Conservation (phyloP, 345 rosid species). For the Carallia brachiata region DNA sequence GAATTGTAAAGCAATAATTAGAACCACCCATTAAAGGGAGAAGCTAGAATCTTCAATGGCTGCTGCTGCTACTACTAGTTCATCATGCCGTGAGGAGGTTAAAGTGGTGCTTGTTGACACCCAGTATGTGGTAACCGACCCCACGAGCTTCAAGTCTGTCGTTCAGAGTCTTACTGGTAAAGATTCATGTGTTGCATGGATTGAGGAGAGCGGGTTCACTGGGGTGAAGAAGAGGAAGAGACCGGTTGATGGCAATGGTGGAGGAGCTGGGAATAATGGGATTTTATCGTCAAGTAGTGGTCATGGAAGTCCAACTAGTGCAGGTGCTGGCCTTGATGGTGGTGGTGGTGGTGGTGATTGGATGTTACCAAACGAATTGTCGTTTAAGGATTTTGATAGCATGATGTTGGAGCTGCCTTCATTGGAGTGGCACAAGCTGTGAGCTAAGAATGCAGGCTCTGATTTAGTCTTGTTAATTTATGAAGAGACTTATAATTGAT, state of each 20-base stretch:
- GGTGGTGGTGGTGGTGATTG: neutral
- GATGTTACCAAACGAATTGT: slow-evolving; percentile 21
- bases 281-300: too few species aligned
- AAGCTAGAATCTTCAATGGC: slow-evolving; percentile 3
- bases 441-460: slow-evolving; percentile 1
- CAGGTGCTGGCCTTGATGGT: neutral
- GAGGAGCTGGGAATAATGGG: neutral
- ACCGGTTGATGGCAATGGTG: neutral
- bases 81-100: slow-evolving; percentile 19
- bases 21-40: neutral
- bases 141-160: slow-evolving; percentile 56
- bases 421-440: slow-evolving; percentile 25
- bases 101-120: slow-evolving; percentile 57
- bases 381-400: slow-evolving; percentile 33
- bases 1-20: too few species aligned
- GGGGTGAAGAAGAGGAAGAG: slow-evolving; percentile 21
- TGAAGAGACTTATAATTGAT: too few species aligned
- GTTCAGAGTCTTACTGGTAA: slow-evolving; percentile 72
- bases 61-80: neutral
- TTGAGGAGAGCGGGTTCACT: slow-evolving; percentile 19
- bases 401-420: slow-evolving; percentile 34
- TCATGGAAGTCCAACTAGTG: neutral
- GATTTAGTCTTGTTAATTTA: too few species aligned
- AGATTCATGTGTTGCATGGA: slow-evolving; percentile 43
- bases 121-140: slow-evolving; percentile 48